Base-by-base conservation (phyloP, 192 early-diverging fungal species). In the Coemansia erecta region DNA sequence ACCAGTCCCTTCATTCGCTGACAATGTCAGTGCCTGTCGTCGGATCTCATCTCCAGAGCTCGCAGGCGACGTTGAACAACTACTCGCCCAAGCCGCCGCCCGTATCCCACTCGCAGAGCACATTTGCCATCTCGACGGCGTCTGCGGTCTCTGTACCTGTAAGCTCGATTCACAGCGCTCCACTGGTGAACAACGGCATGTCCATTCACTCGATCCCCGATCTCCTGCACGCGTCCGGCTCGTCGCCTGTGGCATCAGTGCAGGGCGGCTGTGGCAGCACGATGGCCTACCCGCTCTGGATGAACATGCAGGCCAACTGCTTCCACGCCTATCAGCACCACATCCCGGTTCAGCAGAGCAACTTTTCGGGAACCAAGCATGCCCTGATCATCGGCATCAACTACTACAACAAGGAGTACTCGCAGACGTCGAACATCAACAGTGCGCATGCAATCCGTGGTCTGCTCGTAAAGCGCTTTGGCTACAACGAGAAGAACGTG, bases 351-450 rank as follows among this genome's bases (percentile, higher is more conserved):
- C 52, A 52, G 39, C 44, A 64, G 59, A 68, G 65, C n/a, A 65
- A 72, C 41, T 40, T 68, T 19, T 49, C 64, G 33, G 70, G 75
- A 31, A 62, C 69, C 21, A 71, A 69, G 61, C 74, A 83, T 43
- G 81, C 83, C 37, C 68, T 85, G 10, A 64, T 85, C 17, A 68
- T 85, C 10, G 84, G 84, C 21, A 81, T 83, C 64, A 85, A 85
- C 73, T 85, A 85, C 74, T 79, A 72, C 47, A 70, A 65, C 49
- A 68, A 56, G 42, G 56, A 58, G 43, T 78, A 77, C 60, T 81
- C 64, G 62, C 80, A 83, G 41, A 78, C 81, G 22, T 78, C 81
- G 5, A 83, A 82, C 69, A 80, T 80, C 66, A 78, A 77, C 66
- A 60, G 75, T 46, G 78, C 80, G 12, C 64, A 68, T 15, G 82